Percentiles rank a stretch among this genome's conserved stretches.
Evolutionary conservation across 1,139 yeast genomes (phyloP).

Genomic region (Wickerhamiella pararugosa): DNA sequence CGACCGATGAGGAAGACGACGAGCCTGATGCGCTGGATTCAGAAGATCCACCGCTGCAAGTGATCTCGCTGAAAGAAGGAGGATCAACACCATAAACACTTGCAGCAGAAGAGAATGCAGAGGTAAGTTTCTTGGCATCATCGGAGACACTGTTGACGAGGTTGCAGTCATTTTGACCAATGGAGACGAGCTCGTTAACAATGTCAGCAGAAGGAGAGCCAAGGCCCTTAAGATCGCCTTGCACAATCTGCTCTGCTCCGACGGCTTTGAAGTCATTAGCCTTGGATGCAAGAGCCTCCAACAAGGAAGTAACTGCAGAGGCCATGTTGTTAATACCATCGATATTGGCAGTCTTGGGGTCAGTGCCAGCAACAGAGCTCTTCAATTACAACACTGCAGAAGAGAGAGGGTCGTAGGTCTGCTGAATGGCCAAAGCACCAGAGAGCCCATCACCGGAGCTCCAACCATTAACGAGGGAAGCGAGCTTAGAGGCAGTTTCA

Average conservation of each 20-base stretch:
- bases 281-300: constrained; percentile 11
- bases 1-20: background rate
- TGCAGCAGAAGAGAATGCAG: constrained; percentile 4
- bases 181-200: constrained; percentile 4
- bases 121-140: constrained; percentile 1
- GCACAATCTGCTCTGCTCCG: constrained; percentile 13
- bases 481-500: constrained; percentile 10
- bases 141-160: constrained; percentile 20
- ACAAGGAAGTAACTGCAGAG: constrained; percentile 10
- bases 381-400: constrained; percentile 5
- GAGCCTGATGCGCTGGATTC: constrained; percentile 22
- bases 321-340: constrained; percentile 8
- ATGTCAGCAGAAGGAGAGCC: constrained; percentile 9
- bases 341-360: background rate
- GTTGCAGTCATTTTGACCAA: background rate
- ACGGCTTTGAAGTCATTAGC: constrained; percentile 13
- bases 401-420: constrained; percentile 4
- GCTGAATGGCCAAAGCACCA: constrained; percentile 10
- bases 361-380: background rate
- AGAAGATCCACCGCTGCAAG: constrained; percentile 31
- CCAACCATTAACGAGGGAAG: constrained; percentile 9
- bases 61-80: constrained; percentile 24
- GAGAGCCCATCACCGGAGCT: constrained; percentile 6
- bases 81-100: background rate
- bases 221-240: constrained; percentile 10